phyloP scores from a whole-genome alignment of 1,284 basidiomycete species.

The Trichosporon inkin region DNA sequence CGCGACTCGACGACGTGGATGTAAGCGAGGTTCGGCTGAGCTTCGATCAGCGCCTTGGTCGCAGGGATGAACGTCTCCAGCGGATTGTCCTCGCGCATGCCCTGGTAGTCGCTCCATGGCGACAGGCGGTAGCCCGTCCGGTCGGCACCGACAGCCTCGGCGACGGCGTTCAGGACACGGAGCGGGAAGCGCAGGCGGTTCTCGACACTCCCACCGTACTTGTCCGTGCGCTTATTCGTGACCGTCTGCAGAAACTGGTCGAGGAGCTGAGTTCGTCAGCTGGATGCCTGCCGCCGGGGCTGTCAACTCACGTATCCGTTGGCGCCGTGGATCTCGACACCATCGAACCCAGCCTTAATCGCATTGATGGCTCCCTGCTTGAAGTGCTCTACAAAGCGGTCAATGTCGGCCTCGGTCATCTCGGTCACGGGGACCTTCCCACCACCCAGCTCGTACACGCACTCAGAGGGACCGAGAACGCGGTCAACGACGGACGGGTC shows the following conservation, averaged over 20 bases:
- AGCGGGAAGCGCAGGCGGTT: constrained; percentile 57
- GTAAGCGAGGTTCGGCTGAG: constrained; percentile 57
- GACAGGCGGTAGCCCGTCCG: constrained; percentile 57
- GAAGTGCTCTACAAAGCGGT: constrained; percentile 53
- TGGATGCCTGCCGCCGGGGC: background rate
- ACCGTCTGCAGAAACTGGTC: constrained; percentile 59
- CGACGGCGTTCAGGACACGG: constrained; percentile 55
- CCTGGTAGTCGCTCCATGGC: constrained; percentile 56
- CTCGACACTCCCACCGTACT: constrained; percentile 59
- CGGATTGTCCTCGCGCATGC: constrained; percentile 52
- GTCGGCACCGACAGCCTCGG: constrained; percentile 55
- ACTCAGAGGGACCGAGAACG: constrained; percentile 59
- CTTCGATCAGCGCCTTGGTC: constrained; percentile 40
- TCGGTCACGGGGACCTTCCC: constrained; percentile 7
- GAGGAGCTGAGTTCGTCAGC: constrained; percentile 28
- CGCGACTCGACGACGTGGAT: constrained; percentile 58
- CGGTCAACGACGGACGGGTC: constrained; percentile 13
- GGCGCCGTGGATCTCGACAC: constrained; percentile 57
- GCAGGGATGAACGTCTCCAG: constrained; percentile 43
- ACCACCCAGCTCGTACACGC: background rate
- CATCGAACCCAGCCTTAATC: constrained; percentile 62
- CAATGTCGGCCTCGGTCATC: constrained; percentile 39
- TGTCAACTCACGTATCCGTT: constrained; percentile 23
- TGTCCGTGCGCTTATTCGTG: constrained; percentile 59
- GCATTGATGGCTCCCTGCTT: constrained; percentile 56